Evolutionary conservation across 1,284 basidiomycete species (phyloP).

Genomic region (Omphalotus olearius): DNA sequence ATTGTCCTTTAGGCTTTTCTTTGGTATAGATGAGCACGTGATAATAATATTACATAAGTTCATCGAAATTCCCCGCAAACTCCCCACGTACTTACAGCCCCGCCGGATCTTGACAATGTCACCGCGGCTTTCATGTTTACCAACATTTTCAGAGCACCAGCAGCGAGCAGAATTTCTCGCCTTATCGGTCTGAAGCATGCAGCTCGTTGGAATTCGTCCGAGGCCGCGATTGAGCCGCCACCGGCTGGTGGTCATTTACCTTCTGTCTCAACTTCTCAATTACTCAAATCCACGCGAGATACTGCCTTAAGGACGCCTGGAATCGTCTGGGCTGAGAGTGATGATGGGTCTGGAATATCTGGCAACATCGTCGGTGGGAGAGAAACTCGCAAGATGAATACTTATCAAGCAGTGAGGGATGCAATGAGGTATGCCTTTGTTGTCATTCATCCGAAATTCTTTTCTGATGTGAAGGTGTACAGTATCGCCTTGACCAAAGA

Average conservation of each 20-base stretch:
- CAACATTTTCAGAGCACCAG: conserved; percentile 21
- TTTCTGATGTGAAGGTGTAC: not conserved
- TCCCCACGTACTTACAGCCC: not conserved
- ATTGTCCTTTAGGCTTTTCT: too few relatives aligned
- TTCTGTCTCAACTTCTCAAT: conserved; percentile 59
- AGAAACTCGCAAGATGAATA: conserved; percentile 88
- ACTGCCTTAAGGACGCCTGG: conserved; percentile 69
- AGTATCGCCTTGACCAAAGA: conserved; percentile 84
- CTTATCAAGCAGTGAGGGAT: conserved; percentile 87
- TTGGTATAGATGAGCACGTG: too few relatives aligned
- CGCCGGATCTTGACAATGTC: conserved; percentile 36
- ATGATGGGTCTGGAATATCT: conserved; percentile 39
- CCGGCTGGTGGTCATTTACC: conserved; percentile 72
- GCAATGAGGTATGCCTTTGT: conserved; percentile 62
- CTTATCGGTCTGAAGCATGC: conserved; percentile 11
- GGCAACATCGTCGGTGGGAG: conserved; percentile 62
- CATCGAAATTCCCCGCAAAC: not conserved
- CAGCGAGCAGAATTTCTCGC: conserved; percentile 16
- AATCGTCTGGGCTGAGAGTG: conserved; percentile 60
- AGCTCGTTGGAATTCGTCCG: conserved; percentile 43
- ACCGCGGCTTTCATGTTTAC: conserved; percentile 29
- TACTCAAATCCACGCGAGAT: conserved; percentile 63
- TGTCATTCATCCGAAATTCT: not conserved
- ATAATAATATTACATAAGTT: too few relatives aligned
- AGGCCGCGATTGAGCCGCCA: conserved; percentile 46